A percentile compares a stretch with the other conserved stretches of the same genome.
Conservation (phyloP, 2,329 filamentous ascomycete genomes). For the Orbilia javanica region DNA sequence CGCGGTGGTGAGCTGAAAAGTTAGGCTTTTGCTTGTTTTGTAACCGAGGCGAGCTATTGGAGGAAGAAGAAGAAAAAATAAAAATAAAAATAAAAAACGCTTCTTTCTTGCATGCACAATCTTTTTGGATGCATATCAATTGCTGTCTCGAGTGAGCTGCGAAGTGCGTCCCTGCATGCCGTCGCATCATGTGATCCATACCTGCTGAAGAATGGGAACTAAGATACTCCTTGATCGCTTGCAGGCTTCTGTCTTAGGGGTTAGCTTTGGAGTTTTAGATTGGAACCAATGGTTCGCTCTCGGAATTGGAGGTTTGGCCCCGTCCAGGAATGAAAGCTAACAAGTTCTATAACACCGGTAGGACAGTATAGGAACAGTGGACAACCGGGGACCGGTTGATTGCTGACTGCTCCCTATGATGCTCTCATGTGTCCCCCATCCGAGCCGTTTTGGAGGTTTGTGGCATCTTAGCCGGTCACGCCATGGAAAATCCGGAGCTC, state of each 20-base stretch:
- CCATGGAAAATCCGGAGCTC: conserved; percentile 57
- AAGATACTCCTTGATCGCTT: conserved; percentile 10
- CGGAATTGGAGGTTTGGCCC: conserved; percentile 33
- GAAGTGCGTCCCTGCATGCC: conserved; percentile 49
- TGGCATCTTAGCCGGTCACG: conserved; percentile 57
- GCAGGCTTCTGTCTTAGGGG: not conserved
- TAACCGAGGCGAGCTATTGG: conserved; percentile 26
- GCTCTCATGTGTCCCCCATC: conserved; percentile 31
- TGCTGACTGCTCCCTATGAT: conserved; percentile 45
- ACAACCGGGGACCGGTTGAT: conserved; percentile 30
- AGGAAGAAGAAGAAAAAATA: not conserved
- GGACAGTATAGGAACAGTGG: not conserved
- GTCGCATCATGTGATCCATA: conserved; percentile 53
- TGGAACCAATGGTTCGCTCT: conserved; percentile 17
- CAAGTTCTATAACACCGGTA: conserved; percentile 6
- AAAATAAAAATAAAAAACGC: conserved; percentile 21
- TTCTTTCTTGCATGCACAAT: conserved; percentile 45
- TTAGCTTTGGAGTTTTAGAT: not conserved
- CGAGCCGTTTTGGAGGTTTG: conserved; percentile 39
- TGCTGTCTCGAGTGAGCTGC: conserved; percentile 29
- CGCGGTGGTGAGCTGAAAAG: conserved; percentile 27
- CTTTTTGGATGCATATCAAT: conserved; percentile 42
- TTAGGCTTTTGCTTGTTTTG: conserved; percentile 12
- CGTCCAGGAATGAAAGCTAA: conserved; percentile 24
- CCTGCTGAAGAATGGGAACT: conserved; percentile 14